Evolutionary conservation across 2,329 filamentous ascomycete species (phyloP).

Genomic region (Exophiala xenobiotica): DNA sequence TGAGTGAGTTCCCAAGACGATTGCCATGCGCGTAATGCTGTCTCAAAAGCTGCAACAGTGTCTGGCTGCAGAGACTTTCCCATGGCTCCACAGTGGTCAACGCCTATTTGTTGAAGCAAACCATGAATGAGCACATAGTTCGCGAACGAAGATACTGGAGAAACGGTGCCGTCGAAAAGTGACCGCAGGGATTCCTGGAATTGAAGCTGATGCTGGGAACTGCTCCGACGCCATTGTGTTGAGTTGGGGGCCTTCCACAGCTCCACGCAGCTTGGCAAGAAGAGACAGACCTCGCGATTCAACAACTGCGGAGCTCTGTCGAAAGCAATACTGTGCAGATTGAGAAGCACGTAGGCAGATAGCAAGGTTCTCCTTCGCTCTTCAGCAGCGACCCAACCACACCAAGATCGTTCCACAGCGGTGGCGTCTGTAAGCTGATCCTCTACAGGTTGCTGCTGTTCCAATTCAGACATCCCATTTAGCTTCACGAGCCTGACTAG

Average conservation of each 20-base stretch:
- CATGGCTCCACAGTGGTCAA: not conserved
- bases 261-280: constrained; percentile 16
- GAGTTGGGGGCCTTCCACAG: constrained; percentile 16
- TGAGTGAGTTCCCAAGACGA: constrained; percentile 27
- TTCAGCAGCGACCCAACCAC: constrained; percentile 20
- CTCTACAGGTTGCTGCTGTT: not conserved
- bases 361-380: constrained; percentile 21
- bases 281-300: constrained; percentile 18
- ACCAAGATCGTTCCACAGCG: constrained; percentile 44
- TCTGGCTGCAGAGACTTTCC: not conserved
- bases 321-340: constrained; percentile 26
- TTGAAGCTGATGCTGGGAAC: not conserved
- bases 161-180: constrained; percentile 1
- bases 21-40: constrained; percentile 27
- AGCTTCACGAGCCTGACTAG: constrained; percentile 32
- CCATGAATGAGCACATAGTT: constrained; percentile 17
- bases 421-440: not conserved
- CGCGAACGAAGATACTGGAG: constrained; percentile 7
- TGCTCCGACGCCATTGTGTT: constrained; percentile 4
- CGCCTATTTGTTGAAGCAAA: constrained; percentile 10
- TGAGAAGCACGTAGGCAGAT: constrained; percentile 26
- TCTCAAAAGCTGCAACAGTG: constrained; percentile 5
- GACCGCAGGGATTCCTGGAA: constrained; percentile 4
- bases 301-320: constrained; percentile 22
- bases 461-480: constrained; percentile 56